Evolutionary conservation across 148 eudicot genomes (phyloP), one percentile per base, ranked within the genome.

Genomic region (Limonium bicolor): DNA sequence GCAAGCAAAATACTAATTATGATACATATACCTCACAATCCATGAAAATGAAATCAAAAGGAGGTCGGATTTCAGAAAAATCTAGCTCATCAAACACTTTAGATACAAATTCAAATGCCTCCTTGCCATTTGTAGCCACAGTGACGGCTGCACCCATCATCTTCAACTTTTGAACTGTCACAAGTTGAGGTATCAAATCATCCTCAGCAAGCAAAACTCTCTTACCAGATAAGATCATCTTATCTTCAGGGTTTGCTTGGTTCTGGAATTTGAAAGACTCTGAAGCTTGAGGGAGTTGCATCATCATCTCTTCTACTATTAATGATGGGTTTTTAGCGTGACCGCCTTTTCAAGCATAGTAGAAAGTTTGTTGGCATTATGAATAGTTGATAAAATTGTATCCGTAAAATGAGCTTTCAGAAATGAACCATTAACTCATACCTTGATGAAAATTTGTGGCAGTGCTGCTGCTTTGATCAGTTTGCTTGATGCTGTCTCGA

Each of bases 11-110:
- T n/a, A n/a, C n/a, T n/a, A n/a, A n/a, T n/a, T n/a, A n/a, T n/a
- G n/a, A n/a, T n/a, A n/a, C n/a, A n/a, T 26, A 20, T 49, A 77
- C 85, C 94, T 82, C 57, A 21, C 81, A 77, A 42, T 82, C 86
- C 96, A 88, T 88, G 44, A 88, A 56, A 31, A 88, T 73, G 56
- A 35, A 83, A 20, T 80, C 83, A 53, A 55, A 88, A 41, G 80
- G 85, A 51, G 63, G 55, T 1, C 3, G 20, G 15, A 61, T 37
- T 46, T 46, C 41, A 16, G 60, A 63, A 9, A 19, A 13, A 10
- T 23, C 37, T 24, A 48, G 28, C 25, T 45, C 54, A 29, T 65
- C 60, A n/a, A 22, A 23, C 5, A 74, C 31, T 45, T 28, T 54
- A 51, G 55, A 38, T 22, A 82, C 77, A 6, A 62, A 41, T 28